Evolutionary conservation across 2,329 filamentous ascomycete genomes (phyloP).

Genomic region (Elsinoe perseae): DNA sequence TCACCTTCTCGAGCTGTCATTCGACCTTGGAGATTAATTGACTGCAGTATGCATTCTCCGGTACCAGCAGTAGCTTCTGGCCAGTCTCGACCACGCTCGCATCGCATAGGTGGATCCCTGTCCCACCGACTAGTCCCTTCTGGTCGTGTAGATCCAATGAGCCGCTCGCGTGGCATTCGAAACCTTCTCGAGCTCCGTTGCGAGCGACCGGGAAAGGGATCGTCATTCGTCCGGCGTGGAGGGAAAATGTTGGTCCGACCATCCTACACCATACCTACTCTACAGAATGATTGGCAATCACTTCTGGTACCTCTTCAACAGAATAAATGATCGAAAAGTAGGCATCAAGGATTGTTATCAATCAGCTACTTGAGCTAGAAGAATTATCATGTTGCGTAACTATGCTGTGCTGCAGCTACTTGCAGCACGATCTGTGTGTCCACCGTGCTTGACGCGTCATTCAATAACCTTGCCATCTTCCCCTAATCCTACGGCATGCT

Average conservation of each 20-base stretch:
- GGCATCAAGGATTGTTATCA: neutral
- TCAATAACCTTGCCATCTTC: constrained; percentile 2
- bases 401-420: neutral
- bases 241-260: neutral
- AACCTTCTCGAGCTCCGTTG: constrained; percentile 2
- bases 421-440: neutral
- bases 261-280: neutral
- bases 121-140: neutral
- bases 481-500: constrained; percentile 10
- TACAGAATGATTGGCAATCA: neutral
- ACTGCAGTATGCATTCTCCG: neutral
- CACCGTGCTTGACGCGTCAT: neutral
- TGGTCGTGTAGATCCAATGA: constrained; percentile 8
- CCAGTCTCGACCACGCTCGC: neutral
- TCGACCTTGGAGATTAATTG: neutral
- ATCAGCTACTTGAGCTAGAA: neutral
- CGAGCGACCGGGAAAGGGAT: neutral
- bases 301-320: neutral
- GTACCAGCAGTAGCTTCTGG: neutral
- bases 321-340: too few relatives aligned
- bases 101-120: constrained; percentile 8
- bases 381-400: neutral
- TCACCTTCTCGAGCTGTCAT: neutral
- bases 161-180: constrained; percentile 9
- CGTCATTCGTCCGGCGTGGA: constrained; percentile 1